A percentile compares a stretch with the other conserved stretches of the same genome.
Evolutionary conservation across 148 eudicot genomes (phyloP).

Genomic region (Fagopyrum homotropicum): DNA sequence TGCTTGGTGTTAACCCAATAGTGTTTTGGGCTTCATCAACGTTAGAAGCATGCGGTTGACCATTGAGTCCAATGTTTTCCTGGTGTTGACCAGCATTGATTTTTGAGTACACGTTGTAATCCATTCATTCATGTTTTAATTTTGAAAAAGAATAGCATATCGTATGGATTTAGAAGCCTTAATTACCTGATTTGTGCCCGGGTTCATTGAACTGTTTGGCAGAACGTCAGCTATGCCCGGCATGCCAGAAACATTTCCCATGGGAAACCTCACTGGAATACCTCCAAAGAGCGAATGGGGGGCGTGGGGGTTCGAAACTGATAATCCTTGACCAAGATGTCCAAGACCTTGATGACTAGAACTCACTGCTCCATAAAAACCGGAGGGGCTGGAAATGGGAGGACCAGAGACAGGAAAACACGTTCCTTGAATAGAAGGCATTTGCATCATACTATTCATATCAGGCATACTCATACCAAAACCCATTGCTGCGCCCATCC

Average conservation of each 20-base stretch:
- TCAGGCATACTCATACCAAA: constrained; percentile 60
- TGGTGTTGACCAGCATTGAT: background rate
- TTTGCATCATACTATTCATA: constrained; percentile 46
- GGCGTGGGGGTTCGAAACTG: constrained; percentile 37
- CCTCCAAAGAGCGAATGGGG: constrained; percentile 30
- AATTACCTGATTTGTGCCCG: background rate
- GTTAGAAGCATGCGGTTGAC: constrained; percentile 1
- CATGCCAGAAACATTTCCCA: constrained; percentile 27
- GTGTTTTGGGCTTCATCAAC: constrained; percentile 4
- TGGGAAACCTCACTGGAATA: constrained; percentile 23
- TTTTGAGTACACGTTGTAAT: background rate
- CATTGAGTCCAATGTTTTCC: background rate
- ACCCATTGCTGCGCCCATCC: constrained; percentile 68
- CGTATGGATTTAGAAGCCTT: background rate
- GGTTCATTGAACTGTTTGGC: background rate
- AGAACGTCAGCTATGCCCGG: constrained; percentile 6
- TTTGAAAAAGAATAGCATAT: background rate
- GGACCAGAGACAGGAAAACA: constrained; percentile 36
- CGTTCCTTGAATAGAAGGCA: constrained; percentile 40
- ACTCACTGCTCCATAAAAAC: constrained; percentile 46
- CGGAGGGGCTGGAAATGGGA: constrained; percentile 22
- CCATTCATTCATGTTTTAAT: background rate
- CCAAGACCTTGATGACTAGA: constrained; percentile 38
- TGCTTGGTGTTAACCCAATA: constrained; percentile 4
- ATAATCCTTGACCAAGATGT: constrained; percentile 56